Evolutionary conservation across 176 grass and related monocot species (phyloP), one percentile per base, ranked within the genome.

Genomic region (Bonia amplexicaulis): DNA sequence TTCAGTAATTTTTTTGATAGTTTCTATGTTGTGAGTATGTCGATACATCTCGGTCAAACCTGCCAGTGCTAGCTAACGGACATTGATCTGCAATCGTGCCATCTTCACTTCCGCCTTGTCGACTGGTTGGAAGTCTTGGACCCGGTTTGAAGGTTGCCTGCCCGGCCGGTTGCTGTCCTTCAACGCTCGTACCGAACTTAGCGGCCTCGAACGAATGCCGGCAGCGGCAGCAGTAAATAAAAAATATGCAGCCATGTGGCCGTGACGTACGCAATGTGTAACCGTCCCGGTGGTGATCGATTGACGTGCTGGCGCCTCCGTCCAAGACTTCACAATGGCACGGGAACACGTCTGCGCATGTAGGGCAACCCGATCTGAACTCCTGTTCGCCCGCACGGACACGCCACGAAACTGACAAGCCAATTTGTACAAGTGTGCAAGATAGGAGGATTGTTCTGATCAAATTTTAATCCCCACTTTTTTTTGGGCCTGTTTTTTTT

Each of bases 181-280:
- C 75, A 64, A 81, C 49, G 62, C 53, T 64, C 31, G 13, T 37
- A 90, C 88, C 88, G 72, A 90, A 90, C 78, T n/a, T 86, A 90
- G 48, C 80, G 54, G 55, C 46, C 54, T 45, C 15, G 17, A 20
- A 20, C 16, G 52, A 54, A 54, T 46, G 6, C 22, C 22, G 26
- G 41, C 4, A 22, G 9, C 6, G 20, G 53, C 19, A 22, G 16
- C 1, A 41, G 37, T 17, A 9, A 12, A 25, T 17, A 51, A 51
- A 25, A 45, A 45, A 22, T 9, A 6, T 6, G 37, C 37, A 5
- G 20, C 9, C 39, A 69, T n/a, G 37, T n/a, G 40, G 41, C 22
- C 68, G 40, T 47, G 47, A 26, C 69, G n/a, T 71, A 12, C 42
- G 12, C 42, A 3, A 19, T 6, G 42, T 47, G n/a, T 40, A 46